Evolutionary conservation across 129 eudicot genomes (phyloP).

Genomic region (Artemisia tridentata): DNA sequence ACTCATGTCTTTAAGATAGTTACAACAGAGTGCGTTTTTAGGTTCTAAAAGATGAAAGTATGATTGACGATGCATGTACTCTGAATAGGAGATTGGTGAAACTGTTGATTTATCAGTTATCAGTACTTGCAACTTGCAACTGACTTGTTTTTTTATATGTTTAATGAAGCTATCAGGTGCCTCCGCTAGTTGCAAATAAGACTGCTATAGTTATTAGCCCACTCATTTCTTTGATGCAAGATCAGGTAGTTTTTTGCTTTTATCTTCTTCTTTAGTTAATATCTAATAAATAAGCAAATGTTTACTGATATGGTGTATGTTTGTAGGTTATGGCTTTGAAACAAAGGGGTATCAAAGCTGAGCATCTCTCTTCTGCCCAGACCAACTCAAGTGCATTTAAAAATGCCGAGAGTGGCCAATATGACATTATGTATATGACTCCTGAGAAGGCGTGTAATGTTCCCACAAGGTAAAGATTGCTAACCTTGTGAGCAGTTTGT

Average conservation of each 20-base stretch:
- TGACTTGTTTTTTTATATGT: slow-evolving; percentile 11
- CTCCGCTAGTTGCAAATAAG: slow-evolving; percentile 67
- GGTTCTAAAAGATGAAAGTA: slow-evolving; percentile 9
- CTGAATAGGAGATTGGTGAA: slow-evolving; percentile 4
- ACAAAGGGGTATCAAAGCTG: slow-evolving; percentile 80
- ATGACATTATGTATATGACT: slow-evolving; percentile 75
- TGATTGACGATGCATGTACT: background rate
- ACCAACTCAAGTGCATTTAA: slow-evolving; percentile 50
- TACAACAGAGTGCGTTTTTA: background rate
- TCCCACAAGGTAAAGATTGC: slow-evolving; percentile 50
- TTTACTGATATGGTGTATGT: slow-evolving; percentile 3
- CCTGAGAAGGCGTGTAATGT: slow-evolving; percentile 83
- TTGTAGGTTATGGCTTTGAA: slow-evolving; percentile 87
- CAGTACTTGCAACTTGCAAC: slow-evolving; percentile 8
- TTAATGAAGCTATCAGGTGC: slow-evolving; percentile 77
- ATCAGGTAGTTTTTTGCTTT: slow-evolving; percentile 56
- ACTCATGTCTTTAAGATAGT: background rate
- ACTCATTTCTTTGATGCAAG: slow-evolving; percentile 91
- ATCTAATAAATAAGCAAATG: background rate
- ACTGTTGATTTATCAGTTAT: slow-evolving; percentile 15
- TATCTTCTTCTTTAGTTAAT: background rate
- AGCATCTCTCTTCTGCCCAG: slow-evolving; percentile 79
- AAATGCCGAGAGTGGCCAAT: slow-evolving; percentile 68
- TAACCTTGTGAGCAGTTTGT: background rate
- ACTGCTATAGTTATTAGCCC: slow-evolving; percentile 88